Evolutionary conservation across 306 rosid genomes (phyloP).

Genomic region (Lathyrus sativus): DNA sequence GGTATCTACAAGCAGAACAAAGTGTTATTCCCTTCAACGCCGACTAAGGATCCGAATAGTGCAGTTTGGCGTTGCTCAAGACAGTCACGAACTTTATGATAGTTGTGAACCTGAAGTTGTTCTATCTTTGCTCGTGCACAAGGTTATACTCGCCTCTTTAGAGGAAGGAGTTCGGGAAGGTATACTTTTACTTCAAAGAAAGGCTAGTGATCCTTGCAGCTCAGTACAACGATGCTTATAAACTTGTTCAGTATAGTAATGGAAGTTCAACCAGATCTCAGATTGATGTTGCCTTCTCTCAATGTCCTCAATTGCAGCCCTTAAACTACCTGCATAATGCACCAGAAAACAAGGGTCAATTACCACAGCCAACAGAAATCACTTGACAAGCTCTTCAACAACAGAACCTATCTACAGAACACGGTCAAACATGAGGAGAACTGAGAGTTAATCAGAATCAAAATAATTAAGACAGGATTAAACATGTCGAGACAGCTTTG

Average conservation of each 20-base stretch:
- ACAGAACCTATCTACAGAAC: no score
- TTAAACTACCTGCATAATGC: no score
- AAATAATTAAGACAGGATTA: no score
- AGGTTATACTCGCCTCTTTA: constrained; percentile 90
- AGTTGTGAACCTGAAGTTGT: constrained; percentile 90
- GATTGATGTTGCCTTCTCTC: constrained; percentile 82
- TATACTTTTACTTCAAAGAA: constrained; percentile 84
- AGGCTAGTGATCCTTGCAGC: constrained; percentile 97
- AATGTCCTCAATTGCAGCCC: constrained; percentile 87
- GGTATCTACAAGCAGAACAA: constrained; percentile 65
- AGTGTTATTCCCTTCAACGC: constrained; percentile 77
- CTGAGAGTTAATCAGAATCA: no score
- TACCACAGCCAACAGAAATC: no score
- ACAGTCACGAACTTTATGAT: constrained; percentile 75
- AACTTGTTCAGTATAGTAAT: constrained; percentile 61
- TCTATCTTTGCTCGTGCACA: constrained; percentile 76
- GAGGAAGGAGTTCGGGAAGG: constrained; percentile 99
- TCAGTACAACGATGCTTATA: constrained; percentile 83
- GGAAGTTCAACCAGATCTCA: constrained; percentile 73
- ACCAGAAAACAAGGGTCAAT: no score
- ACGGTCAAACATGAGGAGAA: no score
- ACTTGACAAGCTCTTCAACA: no score
- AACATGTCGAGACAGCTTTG: no score
- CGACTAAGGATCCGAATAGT: constrained; percentile 81
- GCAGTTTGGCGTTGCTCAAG: constrained; percentile 79